A percentile compares a stretch with the other conserved stretches of the same genome.
Conservation (phyloP, 441 rosid species). For the Croton setiger region DNA sequence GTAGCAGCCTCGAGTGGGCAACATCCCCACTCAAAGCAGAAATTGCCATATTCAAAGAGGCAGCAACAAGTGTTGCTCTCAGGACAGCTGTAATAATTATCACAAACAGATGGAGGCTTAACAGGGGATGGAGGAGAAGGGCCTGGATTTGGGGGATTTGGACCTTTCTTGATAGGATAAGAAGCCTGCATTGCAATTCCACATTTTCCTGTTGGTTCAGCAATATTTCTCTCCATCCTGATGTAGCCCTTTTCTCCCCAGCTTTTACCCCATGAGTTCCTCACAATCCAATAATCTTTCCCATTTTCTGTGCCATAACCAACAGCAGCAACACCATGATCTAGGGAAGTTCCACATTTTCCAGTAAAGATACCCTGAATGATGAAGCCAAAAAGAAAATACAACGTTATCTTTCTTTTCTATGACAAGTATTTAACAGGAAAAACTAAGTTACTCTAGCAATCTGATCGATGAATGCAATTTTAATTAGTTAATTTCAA, state of each 20-base stretch:
- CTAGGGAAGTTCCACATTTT: slow-evolving; percentile 60
- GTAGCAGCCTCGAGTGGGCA: slow-evolving; percentile 86
- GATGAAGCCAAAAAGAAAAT: background rate
- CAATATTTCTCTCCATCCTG: slow-evolving; percentile 58
- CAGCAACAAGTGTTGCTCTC: slow-evolving; percentile 88
- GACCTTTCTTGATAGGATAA: slow-evolving; percentile 72
- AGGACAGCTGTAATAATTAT: slow-evolving; percentile 58
- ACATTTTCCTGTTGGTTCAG: slow-evolving; percentile 54
- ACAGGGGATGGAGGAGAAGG: slow-evolving; percentile 93
- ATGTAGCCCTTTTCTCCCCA: slow-evolving; percentile 94
- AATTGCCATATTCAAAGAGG: slow-evolving; percentile 45
- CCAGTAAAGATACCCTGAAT: slow-evolving; percentile 75
- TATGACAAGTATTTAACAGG: too few relatives aligned
- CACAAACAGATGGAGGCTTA: slow-evolving; percentile 68
- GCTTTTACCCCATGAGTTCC: slow-evolving; percentile 74
- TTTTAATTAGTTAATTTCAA: too few relatives aligned
- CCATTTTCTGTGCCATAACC: slow-evolving; percentile 83
- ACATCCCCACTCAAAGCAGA: slow-evolving; percentile 91
- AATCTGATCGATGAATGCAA: too few relatives aligned
- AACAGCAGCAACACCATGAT: slow-evolving; percentile 82
- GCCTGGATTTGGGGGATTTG: slow-evolving; percentile 89
- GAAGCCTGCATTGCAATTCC: slow-evolving; percentile 87
- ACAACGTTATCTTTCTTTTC: too few relatives aligned
- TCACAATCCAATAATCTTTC: slow-evolving; percentile 72
- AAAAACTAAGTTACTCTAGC: too few relatives aligned